Evolutionary conservation across 805 yeast genomes (phyloP).

Genomic region (Yamadazyma paraphyllophila): DNA sequence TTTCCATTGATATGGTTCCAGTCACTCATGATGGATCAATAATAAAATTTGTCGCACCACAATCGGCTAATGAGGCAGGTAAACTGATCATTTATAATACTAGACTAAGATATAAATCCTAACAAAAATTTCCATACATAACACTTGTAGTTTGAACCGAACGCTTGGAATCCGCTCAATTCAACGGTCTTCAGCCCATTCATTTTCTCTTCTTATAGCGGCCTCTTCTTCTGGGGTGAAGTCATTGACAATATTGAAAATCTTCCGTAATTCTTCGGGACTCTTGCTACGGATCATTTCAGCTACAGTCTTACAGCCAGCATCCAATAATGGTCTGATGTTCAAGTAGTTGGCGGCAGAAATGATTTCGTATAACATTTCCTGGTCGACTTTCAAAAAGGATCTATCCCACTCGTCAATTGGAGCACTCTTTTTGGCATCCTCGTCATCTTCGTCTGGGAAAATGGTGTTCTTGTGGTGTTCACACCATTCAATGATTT

Average conservation of each 20-base stretch:
- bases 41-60: background rate
- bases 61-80: background rate
- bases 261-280: constrained; percentile 75
- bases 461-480: constrained; percentile 79
- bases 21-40: constrained; percentile 2
- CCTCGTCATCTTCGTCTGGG: constrained; percentile 78
- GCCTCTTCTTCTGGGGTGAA: constrained; percentile 87
- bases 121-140: too few species aligned
- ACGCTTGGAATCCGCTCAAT: too few species aligned
- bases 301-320: constrained; percentile 78
- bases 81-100: background rate
- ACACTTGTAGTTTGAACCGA: background rate
- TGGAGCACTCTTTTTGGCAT: constrained; percentile 79
- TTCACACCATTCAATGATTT: constrained; percentile 92
- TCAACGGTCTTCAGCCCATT: constrained; percentile 59
- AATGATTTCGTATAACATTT: constrained; percentile 76
- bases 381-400: constrained; percentile 89
- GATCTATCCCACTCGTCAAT: constrained; percentile 94
- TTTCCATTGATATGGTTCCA: constrained; percentile 2
- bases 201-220: constrained; percentile 82
- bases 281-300: constrained; percentile 78
- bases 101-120: background rate
- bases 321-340: constrained; percentile 69
- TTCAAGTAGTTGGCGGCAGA: constrained; percentile 75
- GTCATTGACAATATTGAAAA: constrained; percentile 77